phyloP scores from a whole-genome alignment of 495 filamentous ascomycete genomes.

The Aspergillus olivimuriae region DNA sequence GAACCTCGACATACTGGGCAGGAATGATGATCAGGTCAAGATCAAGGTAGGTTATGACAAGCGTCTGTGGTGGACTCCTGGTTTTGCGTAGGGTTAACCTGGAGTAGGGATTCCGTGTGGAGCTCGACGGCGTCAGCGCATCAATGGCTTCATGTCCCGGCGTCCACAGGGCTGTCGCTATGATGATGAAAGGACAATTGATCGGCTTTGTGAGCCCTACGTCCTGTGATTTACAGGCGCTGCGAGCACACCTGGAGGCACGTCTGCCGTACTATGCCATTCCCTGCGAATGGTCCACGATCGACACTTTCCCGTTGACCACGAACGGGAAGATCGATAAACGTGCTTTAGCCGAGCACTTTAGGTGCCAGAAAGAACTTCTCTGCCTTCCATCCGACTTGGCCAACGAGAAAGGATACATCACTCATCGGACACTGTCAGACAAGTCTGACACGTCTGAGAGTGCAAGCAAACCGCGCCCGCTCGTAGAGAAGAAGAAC shows the following conservation, averaged over 20 bases:
- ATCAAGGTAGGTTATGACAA: conserved; percentile 2
- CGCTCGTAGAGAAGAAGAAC: conserved; percentile 1
- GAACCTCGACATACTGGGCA: conserved; percentile 3
- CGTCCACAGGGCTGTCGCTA: conserved; percentile 1
- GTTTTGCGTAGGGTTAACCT: background rate
- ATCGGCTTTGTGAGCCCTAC: conserved; percentile 1
- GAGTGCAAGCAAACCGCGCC: background rate
- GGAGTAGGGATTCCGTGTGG: conserved; percentile 4
- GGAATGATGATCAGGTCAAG: conserved; percentile 7
- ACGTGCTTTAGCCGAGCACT: background rate
- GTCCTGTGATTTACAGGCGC: background rate
- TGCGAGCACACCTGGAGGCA: background rate
- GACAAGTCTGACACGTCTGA: background rate
- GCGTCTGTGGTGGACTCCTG: background rate
- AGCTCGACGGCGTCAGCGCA: conserved; percentile 8
- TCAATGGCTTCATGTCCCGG: conserved; percentile 1
- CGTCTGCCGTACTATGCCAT: conserved; percentile 7
- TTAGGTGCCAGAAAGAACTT: background rate
- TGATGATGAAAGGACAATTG: conserved; percentile 1
- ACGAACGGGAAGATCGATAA: conserved; percentile 8
- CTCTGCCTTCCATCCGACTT: background rate
- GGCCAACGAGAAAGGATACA: background rate
- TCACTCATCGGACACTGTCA: background rate
- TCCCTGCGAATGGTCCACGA: conserved; percentile 1
- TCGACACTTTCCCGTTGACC: conserved; percentile 3